A percentile compares a stretch with the other conserved stretches of the same genome.
These are phyloP conservation scores for Aspergillus fructus DNA, from an alignment of 2,329 filamentous ascomycete genomes.

Conservation along the genomic window DNA sequence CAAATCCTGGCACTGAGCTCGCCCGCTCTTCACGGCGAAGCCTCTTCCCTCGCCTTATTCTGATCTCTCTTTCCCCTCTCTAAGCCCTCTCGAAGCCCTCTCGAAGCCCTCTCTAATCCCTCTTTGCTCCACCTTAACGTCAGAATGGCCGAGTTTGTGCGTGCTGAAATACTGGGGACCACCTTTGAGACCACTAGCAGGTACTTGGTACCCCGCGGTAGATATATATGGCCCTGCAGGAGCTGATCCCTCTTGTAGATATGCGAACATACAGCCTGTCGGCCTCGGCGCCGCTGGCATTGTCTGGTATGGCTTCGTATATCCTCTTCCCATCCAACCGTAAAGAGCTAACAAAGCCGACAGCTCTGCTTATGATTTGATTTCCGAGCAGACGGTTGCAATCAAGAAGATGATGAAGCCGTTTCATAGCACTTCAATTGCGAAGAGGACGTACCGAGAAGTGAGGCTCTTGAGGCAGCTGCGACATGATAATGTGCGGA, in stretches of 20 bases:
- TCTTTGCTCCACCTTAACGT: background rate
- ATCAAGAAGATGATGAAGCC: slow-evolving; percentile 99
- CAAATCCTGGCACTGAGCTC: background rate
- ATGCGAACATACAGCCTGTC: slow-evolving; percentile 95
- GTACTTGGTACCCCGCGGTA: slow-evolving; percentile 31
- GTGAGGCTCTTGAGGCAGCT: slow-evolving; percentile 96
- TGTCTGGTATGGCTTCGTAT: slow-evolving; percentile 70
- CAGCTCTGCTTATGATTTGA: slow-evolving; percentile 95
- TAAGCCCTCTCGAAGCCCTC: no score
- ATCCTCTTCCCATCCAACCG: background rate
- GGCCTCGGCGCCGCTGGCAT: slow-evolving; percentile 98
- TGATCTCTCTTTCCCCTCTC: background rate
- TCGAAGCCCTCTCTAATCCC: background rate
- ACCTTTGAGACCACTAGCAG: slow-evolving; percentile 99
- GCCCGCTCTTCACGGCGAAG: background rate
- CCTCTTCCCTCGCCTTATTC: background rate
- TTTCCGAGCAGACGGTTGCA: slow-evolving; percentile 92
- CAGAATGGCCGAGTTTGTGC: slow-evolving; percentile 97
- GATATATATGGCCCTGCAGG: background rate
- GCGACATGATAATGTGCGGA: slow-evolving; percentile 85
- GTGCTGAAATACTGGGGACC: slow-evolving; percentile 98
- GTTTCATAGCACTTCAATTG: slow-evolving; percentile 94
- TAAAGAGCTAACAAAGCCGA: background rate
- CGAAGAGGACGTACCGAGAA: slow-evolving; percentile 96
- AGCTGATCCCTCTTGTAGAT: slow-evolving; percentile 56